These are phyloP conservation scores for Orbilia javanica DNA, from an alignment of 2,329 filamentous ascomycete species.

Conservation along the genomic window DNA sequence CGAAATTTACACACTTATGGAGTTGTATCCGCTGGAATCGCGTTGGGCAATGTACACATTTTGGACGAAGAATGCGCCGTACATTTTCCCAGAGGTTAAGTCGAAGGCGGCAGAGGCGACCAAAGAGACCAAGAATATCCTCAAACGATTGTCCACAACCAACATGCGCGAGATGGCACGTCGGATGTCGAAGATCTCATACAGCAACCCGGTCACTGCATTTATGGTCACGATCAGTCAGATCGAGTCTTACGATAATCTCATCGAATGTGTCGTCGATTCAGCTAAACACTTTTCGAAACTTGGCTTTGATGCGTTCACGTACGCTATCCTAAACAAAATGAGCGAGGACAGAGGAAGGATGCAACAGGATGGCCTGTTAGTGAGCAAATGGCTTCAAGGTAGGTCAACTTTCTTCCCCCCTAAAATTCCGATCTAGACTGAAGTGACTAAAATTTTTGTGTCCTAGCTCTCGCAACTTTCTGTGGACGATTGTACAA, in stretches of 20 bases:
- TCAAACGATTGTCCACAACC: constrained; percentile 89
- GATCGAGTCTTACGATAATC: constrained; percentile 92
- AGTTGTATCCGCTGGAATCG: constrained; percentile 79
- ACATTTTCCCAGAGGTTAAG: constrained; percentile 79
- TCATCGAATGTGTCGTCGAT: constrained; percentile 94
- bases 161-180: constrained; percentile 89
- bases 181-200: constrained; percentile 89
- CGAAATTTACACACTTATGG: constrained; percentile 86
- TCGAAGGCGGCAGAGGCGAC: constrained; percentile 81
- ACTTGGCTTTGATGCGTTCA: constrained; percentile 90
- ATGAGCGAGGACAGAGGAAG: constrained; percentile 72
- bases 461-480: constrained; percentile 81
- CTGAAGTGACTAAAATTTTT: no score
- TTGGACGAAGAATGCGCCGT: constrained; percentile 81
- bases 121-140: constrained; percentile 82
- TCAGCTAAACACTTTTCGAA: constrained; percentile 94
- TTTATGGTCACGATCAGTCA: constrained; percentile 90
- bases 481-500: constrained; percentile 93
- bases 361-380: constrained; percentile 75
- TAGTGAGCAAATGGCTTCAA: constrained; percentile 92
- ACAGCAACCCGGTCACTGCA: constrained; percentile 89
- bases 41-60: constrained; percentile 92
- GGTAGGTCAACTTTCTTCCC: constrained; percentile 59
- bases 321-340: constrained; percentile 86
- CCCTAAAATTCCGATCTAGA: no score